Evolutionary conservation across 192 early-diverging fungal species (phyloP).

Genomic region (Rhizoclosmatium sp.): DNA sequence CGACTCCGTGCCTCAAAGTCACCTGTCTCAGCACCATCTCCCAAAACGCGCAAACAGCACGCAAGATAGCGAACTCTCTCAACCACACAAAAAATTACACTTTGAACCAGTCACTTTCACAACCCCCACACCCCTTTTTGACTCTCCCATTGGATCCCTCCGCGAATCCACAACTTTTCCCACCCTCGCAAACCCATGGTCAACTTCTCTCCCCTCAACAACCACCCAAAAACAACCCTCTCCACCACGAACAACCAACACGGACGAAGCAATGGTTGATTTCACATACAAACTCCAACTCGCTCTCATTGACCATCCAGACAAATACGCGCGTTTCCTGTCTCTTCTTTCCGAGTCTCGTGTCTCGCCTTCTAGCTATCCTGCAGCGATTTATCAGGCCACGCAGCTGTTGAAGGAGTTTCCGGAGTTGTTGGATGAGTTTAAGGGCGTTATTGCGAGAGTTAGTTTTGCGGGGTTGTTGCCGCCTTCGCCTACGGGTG

Average conservation of each 20-base stretch:
- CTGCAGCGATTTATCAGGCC: constrained; percentile 29
- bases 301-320: not conserved
- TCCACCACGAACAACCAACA: not conserved
- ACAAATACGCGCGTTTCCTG: constrained; percentile 11
- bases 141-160: too few species aligned
- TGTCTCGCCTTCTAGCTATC: constrained; percentile 19
- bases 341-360: not conserved
- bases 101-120: not conserved
- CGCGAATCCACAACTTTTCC: not conserved
- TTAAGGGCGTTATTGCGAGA: constrained; percentile 21
- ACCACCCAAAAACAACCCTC: not conserved
- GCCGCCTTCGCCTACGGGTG: not conserved
- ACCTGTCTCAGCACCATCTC: not conserved
- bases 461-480: constrained; percentile 22
- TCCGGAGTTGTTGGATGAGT: constrained; percentile 18
- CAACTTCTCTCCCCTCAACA: not conserved
- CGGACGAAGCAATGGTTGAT: constrained; percentile 10
- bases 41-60: not conserved
- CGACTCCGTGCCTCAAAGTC: not conserved
- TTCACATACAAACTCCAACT: constrained; percentile 24
- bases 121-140: too few species aligned
- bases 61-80: not conserved
- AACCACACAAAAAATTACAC: not conserved
- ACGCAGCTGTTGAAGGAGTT: constrained; percentile 10
- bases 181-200: not conserved